phyloP scores from a whole-genome alignment of 768 basidiomycete genomes.

The Strobilomyces dryophilus region DNA sequence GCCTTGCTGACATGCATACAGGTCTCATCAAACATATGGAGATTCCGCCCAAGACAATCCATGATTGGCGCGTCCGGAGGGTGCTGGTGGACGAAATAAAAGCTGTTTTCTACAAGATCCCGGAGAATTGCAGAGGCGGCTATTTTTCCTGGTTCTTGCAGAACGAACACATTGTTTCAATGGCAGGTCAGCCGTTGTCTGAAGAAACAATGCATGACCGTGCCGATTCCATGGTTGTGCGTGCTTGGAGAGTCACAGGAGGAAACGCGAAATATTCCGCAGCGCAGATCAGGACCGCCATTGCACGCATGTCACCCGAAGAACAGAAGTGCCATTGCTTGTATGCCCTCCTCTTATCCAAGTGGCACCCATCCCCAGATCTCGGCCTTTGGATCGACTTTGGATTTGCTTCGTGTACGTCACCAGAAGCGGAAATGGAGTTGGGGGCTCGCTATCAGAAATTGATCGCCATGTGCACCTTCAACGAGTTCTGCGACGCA shows the following conservation, averaged over 20 bases:
- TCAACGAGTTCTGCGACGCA: not conserved
- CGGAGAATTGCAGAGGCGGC: not conserved
- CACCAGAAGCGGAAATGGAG: not conserved
- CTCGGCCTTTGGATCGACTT: not conserved
- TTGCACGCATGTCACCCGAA: not conserved
- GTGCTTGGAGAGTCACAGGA: slow-evolving; percentile 2
- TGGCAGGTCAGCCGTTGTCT: not conserved
- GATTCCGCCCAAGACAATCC: not conserved
- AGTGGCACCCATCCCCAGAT: not conserved
- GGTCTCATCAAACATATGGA: not conserved
- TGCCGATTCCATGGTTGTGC: not conserved
- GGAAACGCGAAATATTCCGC: not conserved
- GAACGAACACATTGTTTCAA: slow-evolving; percentile 1
- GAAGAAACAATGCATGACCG: not conserved
- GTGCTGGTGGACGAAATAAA: not conserved
- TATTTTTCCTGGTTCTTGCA: slow-evolving; percentile 3
- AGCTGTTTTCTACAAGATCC: not conserved
- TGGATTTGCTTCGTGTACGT: not conserved
- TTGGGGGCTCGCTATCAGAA: not conserved
- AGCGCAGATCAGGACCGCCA: not conserved
- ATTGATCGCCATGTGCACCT: not conserved
- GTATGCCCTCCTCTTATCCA: not conserved
- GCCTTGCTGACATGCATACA: not conserved
- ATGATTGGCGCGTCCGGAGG: not conserved
- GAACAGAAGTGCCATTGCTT: not conserved